These are phyloP conservation scores for Acanthamoeba divionensis DNA, from an alignment of 208 protist genomes.

Conservation along the genomic window DNA sequence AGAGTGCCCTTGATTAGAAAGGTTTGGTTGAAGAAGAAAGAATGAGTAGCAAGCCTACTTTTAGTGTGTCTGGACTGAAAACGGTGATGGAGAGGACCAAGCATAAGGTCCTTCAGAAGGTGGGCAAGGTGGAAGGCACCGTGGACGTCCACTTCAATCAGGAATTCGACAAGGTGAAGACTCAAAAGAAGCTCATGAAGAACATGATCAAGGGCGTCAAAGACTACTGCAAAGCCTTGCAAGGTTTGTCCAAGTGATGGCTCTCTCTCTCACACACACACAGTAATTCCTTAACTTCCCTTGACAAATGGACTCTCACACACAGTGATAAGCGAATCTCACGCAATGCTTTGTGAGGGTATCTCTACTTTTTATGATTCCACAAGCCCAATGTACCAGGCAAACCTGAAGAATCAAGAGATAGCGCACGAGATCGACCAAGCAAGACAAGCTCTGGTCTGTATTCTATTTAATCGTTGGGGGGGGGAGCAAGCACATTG, in stretches of 20 bases:
- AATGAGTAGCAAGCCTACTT: conserved; percentile 1
- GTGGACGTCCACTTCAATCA: conserved; percentile 46
- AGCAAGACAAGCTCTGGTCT: background rate
- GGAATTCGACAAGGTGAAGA: background rate
- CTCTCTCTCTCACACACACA: background rate
- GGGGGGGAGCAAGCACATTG: too few species aligned
- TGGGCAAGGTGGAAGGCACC: background rate
- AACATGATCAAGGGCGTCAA: conserved; percentile 24
- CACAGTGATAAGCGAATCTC: background rate
- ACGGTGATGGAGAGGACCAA: background rate
- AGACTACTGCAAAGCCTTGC: background rate
- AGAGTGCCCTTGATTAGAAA: too few species aligned
- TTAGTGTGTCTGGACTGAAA: conserved; percentile 14
- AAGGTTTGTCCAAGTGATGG: background rate
- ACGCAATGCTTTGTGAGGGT: background rate
- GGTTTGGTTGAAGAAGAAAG: background rate
- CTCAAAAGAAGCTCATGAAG: conserved; percentile 39
- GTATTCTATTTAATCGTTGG: too few species aligned
- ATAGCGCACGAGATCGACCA: conserved; percentile 6
- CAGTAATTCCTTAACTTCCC: background rate
- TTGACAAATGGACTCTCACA: background rate
- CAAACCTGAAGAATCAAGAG: conserved; percentile 18
- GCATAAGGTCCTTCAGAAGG: conserved; percentile 16
- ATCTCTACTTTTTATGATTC: conserved; percentile 15
- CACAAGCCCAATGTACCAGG: background rate